A percentile compares a stretch with the other conserved stretches of the same genome.
phyloP scores from a whole-genome alignment of 2,329 filamentous ascomycete genomes.

The Cytospora schulzeri region DNA sequence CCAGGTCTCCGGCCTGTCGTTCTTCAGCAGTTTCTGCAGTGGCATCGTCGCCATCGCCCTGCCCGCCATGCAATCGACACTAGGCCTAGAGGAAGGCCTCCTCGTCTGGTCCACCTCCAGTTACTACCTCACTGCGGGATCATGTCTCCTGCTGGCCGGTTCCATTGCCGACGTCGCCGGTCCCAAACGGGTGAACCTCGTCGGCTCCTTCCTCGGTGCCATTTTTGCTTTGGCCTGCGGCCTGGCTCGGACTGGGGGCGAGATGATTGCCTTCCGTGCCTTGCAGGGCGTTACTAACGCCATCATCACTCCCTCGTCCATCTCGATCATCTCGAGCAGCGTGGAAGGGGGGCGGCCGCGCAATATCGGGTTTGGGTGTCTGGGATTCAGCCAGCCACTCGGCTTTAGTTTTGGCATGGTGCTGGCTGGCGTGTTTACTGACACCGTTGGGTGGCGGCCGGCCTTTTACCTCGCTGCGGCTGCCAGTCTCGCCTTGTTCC shows the following conservation, averaged over 20 bases:
- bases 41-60: no score
- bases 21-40: no score
- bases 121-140: conserved; percentile 39
- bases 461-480: conserved; percentile 47
- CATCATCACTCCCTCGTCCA: conserved; percentile 40
- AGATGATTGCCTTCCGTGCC: conserved; percentile 43
- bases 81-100: conserved; percentile 36
- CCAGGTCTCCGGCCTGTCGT: no score
- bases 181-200: conserved; percentile 37
- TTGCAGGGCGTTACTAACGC: conserved; percentile 43
- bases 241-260: conserved; percentile 34
- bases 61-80: no score
- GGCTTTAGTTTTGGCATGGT: conserved; percentile 55
- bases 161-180: conserved; percentile 43
- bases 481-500: conserved; percentile 40
- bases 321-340: conserved; percentile 39
- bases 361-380: conserved; percentile 46
- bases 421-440: conserved; percentile 50
- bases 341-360: conserved; percentile 38
- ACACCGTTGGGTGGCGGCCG: conserved; percentile 50
- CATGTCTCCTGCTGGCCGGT: conserved; percentile 42
- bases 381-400: conserved; percentile 49
- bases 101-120: conserved; percentile 45
- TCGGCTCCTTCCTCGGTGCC: conserved; percentile 38
- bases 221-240: conserved; percentile 39